These are phyloP conservation scores for Mycena galopus DNA, from an alignment of 768 basidiomycete genomes.

Conservation along the genomic window DNA sequence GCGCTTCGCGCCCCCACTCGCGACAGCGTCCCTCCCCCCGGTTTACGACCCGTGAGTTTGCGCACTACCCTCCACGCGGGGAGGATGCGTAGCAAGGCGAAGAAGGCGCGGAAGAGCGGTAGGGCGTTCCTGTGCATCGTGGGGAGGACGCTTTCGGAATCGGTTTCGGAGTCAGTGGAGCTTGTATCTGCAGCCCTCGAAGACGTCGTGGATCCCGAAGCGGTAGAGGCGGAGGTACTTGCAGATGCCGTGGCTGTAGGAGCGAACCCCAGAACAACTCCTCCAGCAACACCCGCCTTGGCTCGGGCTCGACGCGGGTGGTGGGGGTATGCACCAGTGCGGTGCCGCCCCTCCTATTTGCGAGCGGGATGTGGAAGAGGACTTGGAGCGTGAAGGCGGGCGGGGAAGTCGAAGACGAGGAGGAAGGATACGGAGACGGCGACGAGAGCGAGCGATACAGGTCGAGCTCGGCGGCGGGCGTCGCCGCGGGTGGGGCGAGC, in stretches of 20 bases:
- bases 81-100: constrained; percentile 77
- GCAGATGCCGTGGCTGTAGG: too few relatives aligned
- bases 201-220: too few relatives aligned
- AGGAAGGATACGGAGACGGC: too few relatives aligned
- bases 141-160: constrained; percentile 74
- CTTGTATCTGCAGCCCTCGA: too few relatives aligned
- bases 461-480: too few relatives aligned
- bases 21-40: constrained; percentile 41
- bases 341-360: too few relatives aligned
- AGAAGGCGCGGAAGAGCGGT: constrained; percentile 83
- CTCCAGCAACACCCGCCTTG: constrained; percentile 79
- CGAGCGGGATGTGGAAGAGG: too few relatives aligned
- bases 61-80: constrained; percentile 82
- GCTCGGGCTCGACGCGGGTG: constrained; percentile 76
- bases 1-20: neutral
- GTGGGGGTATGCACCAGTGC: constrained; percentile 79
- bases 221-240: constrained; percentile 34
- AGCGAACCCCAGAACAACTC: constrained; percentile 69
- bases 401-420: constrained; percentile 71
- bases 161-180: neutral
- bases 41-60: constrained; percentile 64
- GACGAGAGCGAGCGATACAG: constrained; percentile 73
- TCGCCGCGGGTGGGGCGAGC: constrained; percentile 71
- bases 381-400: too few relatives aligned
- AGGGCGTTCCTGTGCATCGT: constrained; percentile 91